Base-by-base conservation (phyloP, 2,329 filamentous ascomycete genomes). In the Calycina herbarum region DNA sequence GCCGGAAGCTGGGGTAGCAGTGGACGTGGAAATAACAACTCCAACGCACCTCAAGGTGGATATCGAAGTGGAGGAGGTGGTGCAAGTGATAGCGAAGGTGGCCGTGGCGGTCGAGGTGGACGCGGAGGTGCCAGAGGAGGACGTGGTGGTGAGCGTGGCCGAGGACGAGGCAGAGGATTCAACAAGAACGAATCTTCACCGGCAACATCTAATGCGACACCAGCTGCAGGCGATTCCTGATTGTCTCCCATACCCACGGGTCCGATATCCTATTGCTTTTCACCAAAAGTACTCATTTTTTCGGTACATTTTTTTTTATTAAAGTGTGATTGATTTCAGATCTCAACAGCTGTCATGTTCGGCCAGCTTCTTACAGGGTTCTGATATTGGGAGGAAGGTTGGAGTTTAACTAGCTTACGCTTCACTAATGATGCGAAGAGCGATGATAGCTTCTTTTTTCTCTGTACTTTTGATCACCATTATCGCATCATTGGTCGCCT, bases 41-140 rank as follows among this genome's bases (percentile, higher is more conserved):
- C 81, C n/a, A 78, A 79, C 60, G 78, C 80, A 61, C 71, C 75
- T 58, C 85, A 85, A 65, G 91, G 90, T 72, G 93, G 92, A 66
- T 97, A 97, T 81, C 89, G 92, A 72, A 96, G 93, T 75, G 91
- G 90, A 64, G 91, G 64, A 27, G 88, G 92, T 66, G 88, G 92
- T 66, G 94, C 89, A 67, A 91, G 89, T 71, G 91, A 93, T 69
- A 89, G 92, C 66, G 84, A 86, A 67, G 84, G 85, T 63, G 84
- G 83, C 33, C 83, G 84, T 58, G 82, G 81, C 45, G 80, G 81
- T 24, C 82, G 85, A 72, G 81, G 85, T 69, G 79, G 80, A 64
- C 90, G 88, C 75, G 89, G 83, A 64, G 80, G 81, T 64, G 79
- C 85, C 64, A 82, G 85, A 67, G 81, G 85, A 68, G 80, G 82